Base-by-base conservation (phyloP, 306 rosid species). In the Dryas alaskensis region DNA sequence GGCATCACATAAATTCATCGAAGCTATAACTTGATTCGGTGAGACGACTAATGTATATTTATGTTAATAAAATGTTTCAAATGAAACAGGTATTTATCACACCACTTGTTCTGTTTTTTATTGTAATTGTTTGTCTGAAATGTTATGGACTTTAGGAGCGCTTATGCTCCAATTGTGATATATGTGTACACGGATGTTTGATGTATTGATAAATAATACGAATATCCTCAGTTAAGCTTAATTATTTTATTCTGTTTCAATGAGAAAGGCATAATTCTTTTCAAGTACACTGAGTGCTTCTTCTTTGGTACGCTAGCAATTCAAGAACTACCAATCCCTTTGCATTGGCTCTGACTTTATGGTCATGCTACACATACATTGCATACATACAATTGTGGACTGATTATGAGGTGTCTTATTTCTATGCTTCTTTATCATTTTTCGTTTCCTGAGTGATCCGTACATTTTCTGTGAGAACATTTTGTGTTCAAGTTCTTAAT, bases 1-100 rank as follows among this genome's bases (percentile, higher is more conserved):
- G 81, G 90, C 93, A 4, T 85, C 88, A 0, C 69, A 51, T 37
- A 89, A 83, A 73, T 88, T 89, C 42, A 73, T 92, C 60, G 82
- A 89, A 65, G 70, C 89, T 78, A 74, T 77, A 58, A 78, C 13
- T 61, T 92, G 67, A 74, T 71, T 70, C 37, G 47, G 70, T n/a
- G n/a, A 54, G 31, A 49, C 3, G 8, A 13, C 44, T 3, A 47
- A 17, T 65, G n/a, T 40, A 25, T 52, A 22, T n/a, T 40, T 66
- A 51, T 69, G 78, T 72, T 1, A 61, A 42, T 62, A 77, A 10
- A 13, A 67, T 66, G 72, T 84, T 80, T 67, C 60, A 7, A 69
- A 75, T 60, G 73, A 74, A 81, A 63, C 82, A 72, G 83, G 82
- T 80, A 76, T 66, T 64, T 59, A 59, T 53, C 71, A 64, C 59